Conservation (phyloP, 176 grass and related monocot genomes). For the Musa acuminata region DNA sequence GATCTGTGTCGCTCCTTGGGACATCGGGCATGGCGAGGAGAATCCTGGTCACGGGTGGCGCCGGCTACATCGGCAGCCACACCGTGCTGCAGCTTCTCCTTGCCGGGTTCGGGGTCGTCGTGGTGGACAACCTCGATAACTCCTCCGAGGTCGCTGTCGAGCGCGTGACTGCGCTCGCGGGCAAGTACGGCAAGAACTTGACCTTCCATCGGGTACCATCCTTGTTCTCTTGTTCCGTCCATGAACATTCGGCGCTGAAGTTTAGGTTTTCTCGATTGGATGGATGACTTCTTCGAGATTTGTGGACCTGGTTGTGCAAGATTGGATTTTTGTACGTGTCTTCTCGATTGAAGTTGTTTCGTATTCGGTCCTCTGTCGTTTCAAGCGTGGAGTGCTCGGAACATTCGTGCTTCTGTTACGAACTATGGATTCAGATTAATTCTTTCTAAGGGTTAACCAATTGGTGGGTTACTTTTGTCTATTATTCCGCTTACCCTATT, state of each 20-base stretch:
- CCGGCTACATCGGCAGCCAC: conserved; percentile 98
- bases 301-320: background rate
- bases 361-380: background rate
- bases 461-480: background rate
- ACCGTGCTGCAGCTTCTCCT: conserved; percentile 67
- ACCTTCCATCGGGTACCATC: conserved; percentile 29
- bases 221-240: background rate
- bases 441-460: background rate
- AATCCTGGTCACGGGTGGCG: conserved; percentile 79
- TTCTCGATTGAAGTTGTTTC: background rate
- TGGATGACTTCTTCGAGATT: background rate
- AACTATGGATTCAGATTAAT: background rate
- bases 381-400: too few species aligned
- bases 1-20: background rate
- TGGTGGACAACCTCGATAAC: conserved; percentile 88
- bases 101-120: conserved; percentile 53
- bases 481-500: background rate
- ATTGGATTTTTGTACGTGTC: background rate
- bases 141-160: conserved; percentile 47
- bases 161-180: conserved; percentile 55
- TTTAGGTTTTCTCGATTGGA: background rate
- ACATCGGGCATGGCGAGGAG: conserved; percentile 15
- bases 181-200: conserved; percentile 35
- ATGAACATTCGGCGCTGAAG: background rate
- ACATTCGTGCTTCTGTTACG: background rate